Evolutionary conservation across 306 rosid species (phyloP).

Genomic region (Phaseolus lunatus): DNA sequence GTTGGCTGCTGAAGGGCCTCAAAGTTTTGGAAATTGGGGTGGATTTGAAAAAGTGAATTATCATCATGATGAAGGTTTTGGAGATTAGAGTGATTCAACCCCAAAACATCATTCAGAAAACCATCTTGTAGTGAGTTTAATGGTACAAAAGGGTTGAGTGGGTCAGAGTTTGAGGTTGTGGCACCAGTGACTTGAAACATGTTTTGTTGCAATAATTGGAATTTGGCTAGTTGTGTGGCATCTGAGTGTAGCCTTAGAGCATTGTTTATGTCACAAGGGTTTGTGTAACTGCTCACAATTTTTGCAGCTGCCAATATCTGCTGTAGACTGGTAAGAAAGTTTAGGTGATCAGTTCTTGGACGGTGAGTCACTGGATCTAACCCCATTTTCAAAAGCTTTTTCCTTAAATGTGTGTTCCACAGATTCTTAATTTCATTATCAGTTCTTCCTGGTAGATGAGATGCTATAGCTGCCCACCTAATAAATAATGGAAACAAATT

Average conservation of each 20-base stretch:
- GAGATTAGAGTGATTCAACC: conserved; percentile 40
- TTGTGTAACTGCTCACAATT: conserved; percentile 44
- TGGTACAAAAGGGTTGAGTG: conserved; percentile 40
- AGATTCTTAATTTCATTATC: conserved; percentile 86
- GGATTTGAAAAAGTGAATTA: conserved; percentile 45
- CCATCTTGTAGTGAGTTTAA: conserved; percentile 35
- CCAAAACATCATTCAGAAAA: conserved; percentile 41
- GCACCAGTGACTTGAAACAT: conserved; percentile 47
- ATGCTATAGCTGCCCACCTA: conserved; percentile 88
- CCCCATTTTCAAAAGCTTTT: conserved; percentile 80
- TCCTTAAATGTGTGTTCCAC: conserved; percentile 87
- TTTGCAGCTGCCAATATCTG: conserved; percentile 61
- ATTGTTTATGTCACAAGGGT: conserved; percentile 50
- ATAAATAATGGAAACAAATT: not conserved
- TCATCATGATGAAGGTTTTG: conserved; percentile 36
- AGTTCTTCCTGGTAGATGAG: conserved; percentile 82
- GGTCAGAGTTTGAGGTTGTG: conserved; percentile 34
- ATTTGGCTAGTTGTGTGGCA: conserved; percentile 56
- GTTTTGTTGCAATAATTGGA: conserved; percentile 55
- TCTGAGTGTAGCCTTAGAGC: conserved; percentile 50
- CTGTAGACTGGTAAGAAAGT: conserved; percentile 57
- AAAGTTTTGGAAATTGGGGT: conserved; percentile 41
- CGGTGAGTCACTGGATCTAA: conserved; percentile 79
- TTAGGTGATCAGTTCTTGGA: conserved; percentile 64
- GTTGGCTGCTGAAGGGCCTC: conserved; percentile 38